phyloP scores from a whole-genome alignment of 2,329 filamentous ascomycete species.

The Aspergillus costaricaensis region DNA sequence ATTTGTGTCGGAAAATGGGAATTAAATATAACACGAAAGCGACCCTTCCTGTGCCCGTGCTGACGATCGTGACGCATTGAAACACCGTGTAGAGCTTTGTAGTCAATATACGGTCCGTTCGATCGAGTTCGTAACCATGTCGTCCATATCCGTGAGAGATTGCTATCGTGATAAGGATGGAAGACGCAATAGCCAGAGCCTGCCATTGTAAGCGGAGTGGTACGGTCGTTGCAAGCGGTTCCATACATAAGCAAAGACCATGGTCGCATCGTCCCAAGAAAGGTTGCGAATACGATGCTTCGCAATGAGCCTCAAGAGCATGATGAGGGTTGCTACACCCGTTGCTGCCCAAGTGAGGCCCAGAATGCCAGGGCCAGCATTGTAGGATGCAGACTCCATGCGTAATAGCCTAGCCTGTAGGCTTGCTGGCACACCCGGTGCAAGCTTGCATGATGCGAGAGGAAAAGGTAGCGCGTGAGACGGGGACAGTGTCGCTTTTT shows the following conservation, averaged over 20 bases:
- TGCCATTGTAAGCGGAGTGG: background rate
- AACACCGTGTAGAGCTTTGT: background rate
- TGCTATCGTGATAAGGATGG: background rate
- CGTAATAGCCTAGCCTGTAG: background rate
- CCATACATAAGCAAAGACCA: slow-evolving; percentile 11
- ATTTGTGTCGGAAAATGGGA: slow-evolving; percentile 5
- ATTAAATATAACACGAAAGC: slow-evolving; percentile 10
- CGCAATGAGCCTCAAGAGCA: slow-evolving; percentile 7
- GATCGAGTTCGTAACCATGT: background rate
- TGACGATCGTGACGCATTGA: background rate
- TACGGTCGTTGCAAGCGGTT: background rate
- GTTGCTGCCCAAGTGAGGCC: background rate
- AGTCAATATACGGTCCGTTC: background rate
- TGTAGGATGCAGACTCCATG: background rate
- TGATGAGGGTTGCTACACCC: background rate
- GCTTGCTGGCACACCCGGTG: background rate
- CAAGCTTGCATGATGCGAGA: background rate
- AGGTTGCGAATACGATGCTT: slow-evolving; percentile 11
- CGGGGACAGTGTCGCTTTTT: background rate
- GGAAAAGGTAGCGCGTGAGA: background rate
- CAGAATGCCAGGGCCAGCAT: background rate
- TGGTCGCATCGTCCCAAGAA: slow-evolving; percentile 10
- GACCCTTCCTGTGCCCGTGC: background rate
- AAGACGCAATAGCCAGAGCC: background rate
- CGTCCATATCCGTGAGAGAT: background rate